A percentile compares a stretch with the other conserved stretches of the same genome.
These are phyloP conservation scores for Gaeumannomyces sp. DNA, from an alignment of 2,329 filamentous ascomycete species.

Conservation along the genomic window DNA sequence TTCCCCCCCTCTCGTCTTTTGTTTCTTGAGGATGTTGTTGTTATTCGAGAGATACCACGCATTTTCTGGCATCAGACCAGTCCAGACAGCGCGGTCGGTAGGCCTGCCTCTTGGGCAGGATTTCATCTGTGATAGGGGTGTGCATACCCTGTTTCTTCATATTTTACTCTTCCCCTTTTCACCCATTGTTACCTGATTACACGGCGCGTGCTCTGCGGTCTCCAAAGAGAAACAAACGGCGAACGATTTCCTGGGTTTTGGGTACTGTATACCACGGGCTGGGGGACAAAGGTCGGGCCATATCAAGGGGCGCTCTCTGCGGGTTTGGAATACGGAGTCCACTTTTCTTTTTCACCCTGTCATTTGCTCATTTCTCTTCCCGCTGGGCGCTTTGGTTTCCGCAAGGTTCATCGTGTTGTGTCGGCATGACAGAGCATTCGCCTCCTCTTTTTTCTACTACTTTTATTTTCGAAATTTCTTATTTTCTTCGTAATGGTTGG, in stretches of 20 bases:
- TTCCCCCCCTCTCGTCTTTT: neutral
- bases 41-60: neutral
- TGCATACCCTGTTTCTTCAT: slow-evolving; percentile 1
- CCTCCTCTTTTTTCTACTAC: slow-evolving; percentile 11
- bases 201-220: neutral
- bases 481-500: slow-evolving; percentile 3
- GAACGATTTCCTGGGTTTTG: neutral
- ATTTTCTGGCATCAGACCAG: neutral
- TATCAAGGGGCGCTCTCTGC: neutral
- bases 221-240: neutral
- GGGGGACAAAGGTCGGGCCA: neutral
- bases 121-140: neutral
- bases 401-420: neutral
- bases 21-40: neutral
- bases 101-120: neutral
- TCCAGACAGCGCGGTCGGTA: neutral
- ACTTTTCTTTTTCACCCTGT: neutral
- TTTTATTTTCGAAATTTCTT: neutral
- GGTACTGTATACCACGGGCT: slow-evolving; percentile 4
- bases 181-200: neutral
- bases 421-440: neutral
- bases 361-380: neutral
- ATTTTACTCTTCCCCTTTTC: slow-evolving; percentile 6
- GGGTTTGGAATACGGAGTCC: slow-evolving; percentile 8
- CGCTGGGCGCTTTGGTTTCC: neutral